These are phyloP conservation scores for Paramecium tetraurelia DNA, from an alignment of 73 alveolate species.

Conservation along the genomic window DNA sequence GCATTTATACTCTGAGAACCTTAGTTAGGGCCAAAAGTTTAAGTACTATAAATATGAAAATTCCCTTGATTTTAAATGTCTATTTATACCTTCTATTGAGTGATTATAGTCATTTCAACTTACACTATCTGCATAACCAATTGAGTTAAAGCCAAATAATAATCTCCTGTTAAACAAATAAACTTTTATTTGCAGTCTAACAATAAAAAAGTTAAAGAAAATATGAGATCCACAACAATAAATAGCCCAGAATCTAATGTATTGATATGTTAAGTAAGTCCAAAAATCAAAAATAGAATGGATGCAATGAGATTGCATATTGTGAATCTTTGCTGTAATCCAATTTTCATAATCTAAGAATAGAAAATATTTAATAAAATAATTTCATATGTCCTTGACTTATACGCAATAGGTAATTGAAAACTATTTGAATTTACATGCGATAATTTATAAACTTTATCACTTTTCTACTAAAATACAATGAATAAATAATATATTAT, in stretches of 20 bases:
- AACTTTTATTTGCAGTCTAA: background rate
- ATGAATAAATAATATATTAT: background rate
- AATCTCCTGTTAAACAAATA: background rate
- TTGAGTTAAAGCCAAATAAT: background rate
- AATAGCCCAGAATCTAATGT: background rate
- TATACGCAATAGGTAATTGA: background rate
- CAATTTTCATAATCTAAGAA: background rate
- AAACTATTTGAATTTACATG: background rate
- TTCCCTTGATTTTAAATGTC: background rate
- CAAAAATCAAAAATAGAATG: background rate
- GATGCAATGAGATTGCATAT: slow-evolving; percentile 2
- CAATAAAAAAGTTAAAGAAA: background rate
- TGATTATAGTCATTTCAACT: background rate
- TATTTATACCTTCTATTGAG: background rate
- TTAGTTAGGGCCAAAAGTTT: background rate
- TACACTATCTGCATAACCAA: background rate
- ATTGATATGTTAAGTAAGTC: background rate
- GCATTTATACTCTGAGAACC: background rate
- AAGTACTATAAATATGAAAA: background rate
- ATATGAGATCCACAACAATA: background rate
- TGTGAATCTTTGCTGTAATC: background rate
- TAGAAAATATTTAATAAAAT: background rate
- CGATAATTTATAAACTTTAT: background rate
- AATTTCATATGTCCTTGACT: background rate
- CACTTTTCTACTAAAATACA: background rate